Evolutionary conservation across 2,329 filamentous ascomycete species (phyloP), one percentile per base, ranked within the genome.

Genomic region (Ploettnerulaceae sp.): DNA sequence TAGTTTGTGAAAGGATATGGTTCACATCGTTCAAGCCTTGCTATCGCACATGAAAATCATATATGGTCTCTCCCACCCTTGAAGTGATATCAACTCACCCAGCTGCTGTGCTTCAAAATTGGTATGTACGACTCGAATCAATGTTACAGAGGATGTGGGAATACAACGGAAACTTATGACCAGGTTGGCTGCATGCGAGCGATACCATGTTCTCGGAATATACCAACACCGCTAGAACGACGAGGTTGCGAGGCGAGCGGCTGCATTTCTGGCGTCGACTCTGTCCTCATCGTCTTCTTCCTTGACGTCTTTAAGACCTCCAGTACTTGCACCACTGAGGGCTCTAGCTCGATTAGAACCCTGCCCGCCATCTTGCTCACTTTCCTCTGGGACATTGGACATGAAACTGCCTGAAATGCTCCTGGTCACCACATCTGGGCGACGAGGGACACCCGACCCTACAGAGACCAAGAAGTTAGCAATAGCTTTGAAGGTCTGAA

Each of bases 241-340:
- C 22, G 44, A 47, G 34, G 45, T 47, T 6, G 49, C 49, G 17
- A 51, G 49, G 24, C 41, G 45, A 25, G 37, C 41, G 9, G 49
- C 49, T 35, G 93, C 93, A 69, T 97, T 98, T 67, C 87, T 81
- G 32, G 93, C 93, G 75, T 98, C 93, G 49, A 98, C 82, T 45
- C 90, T 79, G 67, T 98, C 93, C 61, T 95, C 89, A 60, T 96
- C 86, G 55, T 89, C 91, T 61, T 94, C 88, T 61, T 91, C 86
- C 51, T 76, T 73, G 38, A 86, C 67, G 17, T 79, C 78, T 48
- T 74, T 71, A 57, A 87, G 65, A 53, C 74, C 75, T 41, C 61
- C 55, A 40, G 56, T 54, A 50, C 58, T 60, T 4, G 56, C 57
- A 37, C 60, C 61, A 51, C 60, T 62, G 22, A 61, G 38, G 14